These are phyloP conservation scores for Botrytis elliptica DNA, from an alignment of 2,329 filamentous ascomycete genomes.

Conservation along the genomic window DNA sequence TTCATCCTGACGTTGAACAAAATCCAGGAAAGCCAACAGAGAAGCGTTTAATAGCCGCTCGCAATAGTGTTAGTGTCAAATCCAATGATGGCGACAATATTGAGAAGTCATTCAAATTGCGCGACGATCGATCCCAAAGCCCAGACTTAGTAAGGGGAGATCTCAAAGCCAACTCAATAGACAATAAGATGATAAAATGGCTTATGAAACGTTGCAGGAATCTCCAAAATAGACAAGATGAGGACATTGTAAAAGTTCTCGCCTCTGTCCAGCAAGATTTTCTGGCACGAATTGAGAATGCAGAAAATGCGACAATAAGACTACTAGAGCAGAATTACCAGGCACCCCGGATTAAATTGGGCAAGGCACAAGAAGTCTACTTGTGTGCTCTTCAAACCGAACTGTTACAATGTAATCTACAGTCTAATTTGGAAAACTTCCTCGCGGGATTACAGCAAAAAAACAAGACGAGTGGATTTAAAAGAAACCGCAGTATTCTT, in stretches of 20 bases:
- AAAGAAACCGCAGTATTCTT: background rate
- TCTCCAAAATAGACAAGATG: background rate
- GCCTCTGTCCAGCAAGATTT: background rate
- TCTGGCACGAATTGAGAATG: background rate
- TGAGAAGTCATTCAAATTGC: no score
- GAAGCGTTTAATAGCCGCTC: background rate
- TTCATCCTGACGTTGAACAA: background rate
- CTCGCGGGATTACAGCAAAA: background rate
- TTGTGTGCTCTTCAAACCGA: background rate
- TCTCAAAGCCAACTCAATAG: background rate
- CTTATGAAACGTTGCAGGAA: background rate
- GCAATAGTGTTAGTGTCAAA: no score
- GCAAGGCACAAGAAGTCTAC: background rate
- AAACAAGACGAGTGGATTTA: background rate
- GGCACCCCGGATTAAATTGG: background rate
- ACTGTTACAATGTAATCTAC: background rate
- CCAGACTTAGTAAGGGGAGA: no score
- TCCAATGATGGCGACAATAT: background rate
- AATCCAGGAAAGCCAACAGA: background rate
- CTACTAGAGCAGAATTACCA: background rate
- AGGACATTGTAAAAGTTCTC: no score
- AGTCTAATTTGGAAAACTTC: background rate
- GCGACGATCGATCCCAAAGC: background rate
- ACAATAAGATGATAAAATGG: background rate
- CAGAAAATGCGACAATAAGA: background rate